Conservation (phyloP, 176 grass and related monocot species). For the Oryza coarctata region DNA sequence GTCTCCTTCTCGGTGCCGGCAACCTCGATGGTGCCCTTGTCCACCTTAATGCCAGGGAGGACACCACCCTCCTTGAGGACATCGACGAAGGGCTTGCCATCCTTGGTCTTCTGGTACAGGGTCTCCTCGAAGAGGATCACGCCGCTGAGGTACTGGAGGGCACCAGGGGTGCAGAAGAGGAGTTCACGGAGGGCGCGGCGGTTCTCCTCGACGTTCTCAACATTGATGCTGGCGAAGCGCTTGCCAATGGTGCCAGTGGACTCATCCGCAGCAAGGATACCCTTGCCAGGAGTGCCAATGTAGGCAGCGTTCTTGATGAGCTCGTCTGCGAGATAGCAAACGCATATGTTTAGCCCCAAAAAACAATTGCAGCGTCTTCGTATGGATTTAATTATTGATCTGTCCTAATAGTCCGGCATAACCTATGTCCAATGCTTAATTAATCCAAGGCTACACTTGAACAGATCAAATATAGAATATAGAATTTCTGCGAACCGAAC, state of each 20-base stretch:
- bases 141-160: neutral
- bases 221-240: neutral
- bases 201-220: neutral
- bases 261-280: neutral
- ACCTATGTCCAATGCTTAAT: neutral
- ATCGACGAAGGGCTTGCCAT: neutral
- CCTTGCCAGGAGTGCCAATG: neutral
- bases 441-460: neutral
- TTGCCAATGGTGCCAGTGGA: neutral
- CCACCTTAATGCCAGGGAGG: neutral
- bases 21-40: neutral
- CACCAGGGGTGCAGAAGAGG: neutral
- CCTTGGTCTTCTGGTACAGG: neutral
- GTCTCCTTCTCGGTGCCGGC: neutral
- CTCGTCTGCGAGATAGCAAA: neutral
- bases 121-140: constrained; percentile 8
- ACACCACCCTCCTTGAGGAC: neutral
- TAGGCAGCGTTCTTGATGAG: neutral
- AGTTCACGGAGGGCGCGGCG: neutral
- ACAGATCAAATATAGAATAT: neutral
- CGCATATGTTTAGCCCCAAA: neutral
- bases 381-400: neutral
- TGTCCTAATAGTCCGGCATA: neutral
- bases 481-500: neutral
- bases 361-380: neutral